These are phyloP conservation scores for Eucalyptus pauciflora DNA, from an alignment of 345 rosid species.

Conservation along the genomic window DNA sequence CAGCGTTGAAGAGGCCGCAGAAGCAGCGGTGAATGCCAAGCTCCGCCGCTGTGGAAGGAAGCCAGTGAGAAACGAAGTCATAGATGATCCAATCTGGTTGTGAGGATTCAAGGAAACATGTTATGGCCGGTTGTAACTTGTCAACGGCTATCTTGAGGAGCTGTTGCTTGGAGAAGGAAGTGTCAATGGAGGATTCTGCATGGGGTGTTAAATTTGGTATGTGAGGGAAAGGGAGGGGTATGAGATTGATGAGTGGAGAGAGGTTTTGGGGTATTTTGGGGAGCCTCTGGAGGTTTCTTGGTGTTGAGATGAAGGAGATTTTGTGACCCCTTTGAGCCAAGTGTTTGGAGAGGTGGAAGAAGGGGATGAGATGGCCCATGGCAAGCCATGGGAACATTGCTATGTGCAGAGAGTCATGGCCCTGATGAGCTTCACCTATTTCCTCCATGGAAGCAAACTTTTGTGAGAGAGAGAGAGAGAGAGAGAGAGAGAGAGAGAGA, in stretches of 20 bases:
- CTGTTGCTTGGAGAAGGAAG: background rate
- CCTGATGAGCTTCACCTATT: background rate
- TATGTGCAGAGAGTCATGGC: background rate
- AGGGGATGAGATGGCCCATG: slow-evolving; percentile 3
- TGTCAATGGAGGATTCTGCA: background rate
- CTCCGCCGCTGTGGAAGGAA: background rate
- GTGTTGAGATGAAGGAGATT: slow-evolving; percentile 1
- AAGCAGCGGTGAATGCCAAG: slow-evolving; percentile 1
- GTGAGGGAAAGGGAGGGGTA: background rate
- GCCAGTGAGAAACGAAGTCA: slow-evolving; percentile 22
- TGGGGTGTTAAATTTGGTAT: background rate
- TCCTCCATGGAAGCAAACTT: background rate
- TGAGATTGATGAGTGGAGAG: background rate
- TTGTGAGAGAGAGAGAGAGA: background rate
- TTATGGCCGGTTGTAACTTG: background rate
- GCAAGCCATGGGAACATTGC: slow-evolving; percentile 7
- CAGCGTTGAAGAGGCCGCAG: slow-evolving; percentile 4
- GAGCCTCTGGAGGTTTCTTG: background rate
- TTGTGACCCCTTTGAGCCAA: background rate
- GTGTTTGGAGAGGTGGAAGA: background rate
- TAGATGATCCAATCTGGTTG: slow-evolving; percentile 15
- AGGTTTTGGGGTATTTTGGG: background rate
- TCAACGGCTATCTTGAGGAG: background rate
- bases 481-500: background rate
- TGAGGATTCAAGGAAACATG: background rate